Evolutionary conservation across 495 filamentous ascomycete species (phyloP).

Genomic region (Xylaria sp.): DNA sequence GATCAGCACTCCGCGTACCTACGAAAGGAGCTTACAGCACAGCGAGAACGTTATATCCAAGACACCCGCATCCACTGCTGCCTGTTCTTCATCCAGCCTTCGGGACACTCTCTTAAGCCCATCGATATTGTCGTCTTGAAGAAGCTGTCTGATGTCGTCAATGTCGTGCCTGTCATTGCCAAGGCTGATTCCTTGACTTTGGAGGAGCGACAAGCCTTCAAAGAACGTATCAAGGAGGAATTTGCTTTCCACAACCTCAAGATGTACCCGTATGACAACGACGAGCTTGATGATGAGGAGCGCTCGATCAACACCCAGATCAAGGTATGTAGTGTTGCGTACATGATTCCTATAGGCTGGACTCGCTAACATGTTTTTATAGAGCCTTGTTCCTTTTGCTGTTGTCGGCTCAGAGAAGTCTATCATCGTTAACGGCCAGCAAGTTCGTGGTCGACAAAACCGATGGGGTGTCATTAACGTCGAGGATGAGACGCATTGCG

Average conservation of each 20-base stretch:
- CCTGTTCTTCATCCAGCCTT: constrained; percentile 99
- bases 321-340: constrained; percentile 66
- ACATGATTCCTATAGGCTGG: constrained; percentile 28
- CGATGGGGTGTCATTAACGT: constrained; percentile 99
- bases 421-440: constrained; percentile 96
- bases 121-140: constrained; percentile 99
- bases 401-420: constrained; percentile 98
- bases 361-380: constrained; percentile 39
- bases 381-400: constrained; percentile 96
- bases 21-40: constrained; percentile 98
- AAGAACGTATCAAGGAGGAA: constrained; percentile 99
- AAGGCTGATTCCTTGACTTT: constrained; percentile 97
- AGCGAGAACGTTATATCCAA: constrained; percentile 98
- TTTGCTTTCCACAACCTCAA: constrained; percentile 99
- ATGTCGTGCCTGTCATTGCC: constrained; percentile 98
- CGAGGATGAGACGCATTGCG: constrained; percentile 98
- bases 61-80: constrained; percentile 99
- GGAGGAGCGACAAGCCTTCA: constrained; percentile 94
- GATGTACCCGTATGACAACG: constrained; percentile 99
- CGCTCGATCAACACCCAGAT: constrained; percentile 91
- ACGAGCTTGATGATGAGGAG: constrained; percentile 98
- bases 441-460: constrained; percentile 97
- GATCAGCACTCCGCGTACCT: constrained; percentile 99
- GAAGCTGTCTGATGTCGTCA: constrained; percentile 98
- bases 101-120: constrained; percentile 95